These are phyloP conservation scores for Alternaria novae-zelandiae DNA, from an alignment of 2,329 filamentous ascomycete genomes.

Conservation along the genomic window DNA sequence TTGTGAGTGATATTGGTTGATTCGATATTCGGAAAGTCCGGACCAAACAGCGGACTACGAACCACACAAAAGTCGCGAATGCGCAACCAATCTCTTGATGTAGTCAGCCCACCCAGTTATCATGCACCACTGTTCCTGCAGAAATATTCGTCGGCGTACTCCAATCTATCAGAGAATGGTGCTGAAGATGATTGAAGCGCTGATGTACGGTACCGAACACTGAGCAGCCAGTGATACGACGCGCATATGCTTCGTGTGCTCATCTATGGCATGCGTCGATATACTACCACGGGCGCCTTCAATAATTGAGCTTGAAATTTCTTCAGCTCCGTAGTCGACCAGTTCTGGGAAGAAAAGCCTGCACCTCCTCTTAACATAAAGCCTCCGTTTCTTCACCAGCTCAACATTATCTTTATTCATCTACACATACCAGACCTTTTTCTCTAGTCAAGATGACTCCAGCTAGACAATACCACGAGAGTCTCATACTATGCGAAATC, in stretches of 20 bases:
- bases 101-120: background rate
- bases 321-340: background rate
- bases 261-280: background rate
- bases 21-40: background rate
- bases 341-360: background rate
- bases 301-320: background rate
- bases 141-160: accelerated
- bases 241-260: background rate
- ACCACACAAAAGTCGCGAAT: background rate
- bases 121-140: background rate
- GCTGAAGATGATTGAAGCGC: background rate
- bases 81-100: background rate
- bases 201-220: background rate
- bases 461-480: background rate
- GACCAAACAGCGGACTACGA: background rate
- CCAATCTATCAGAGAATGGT: background rate
- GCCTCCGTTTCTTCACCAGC: background rate
- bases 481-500: background rate
- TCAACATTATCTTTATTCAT: background rate
- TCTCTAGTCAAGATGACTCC: background rate
- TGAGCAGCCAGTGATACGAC: background rate
- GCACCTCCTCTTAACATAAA: background rate
- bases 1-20: accelerated
- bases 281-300: background rate
- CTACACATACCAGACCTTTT: background rate